phyloP scores from a whole-genome alignment of 164 flowering plant genomes.

The Litsea cubeba region DNA sequence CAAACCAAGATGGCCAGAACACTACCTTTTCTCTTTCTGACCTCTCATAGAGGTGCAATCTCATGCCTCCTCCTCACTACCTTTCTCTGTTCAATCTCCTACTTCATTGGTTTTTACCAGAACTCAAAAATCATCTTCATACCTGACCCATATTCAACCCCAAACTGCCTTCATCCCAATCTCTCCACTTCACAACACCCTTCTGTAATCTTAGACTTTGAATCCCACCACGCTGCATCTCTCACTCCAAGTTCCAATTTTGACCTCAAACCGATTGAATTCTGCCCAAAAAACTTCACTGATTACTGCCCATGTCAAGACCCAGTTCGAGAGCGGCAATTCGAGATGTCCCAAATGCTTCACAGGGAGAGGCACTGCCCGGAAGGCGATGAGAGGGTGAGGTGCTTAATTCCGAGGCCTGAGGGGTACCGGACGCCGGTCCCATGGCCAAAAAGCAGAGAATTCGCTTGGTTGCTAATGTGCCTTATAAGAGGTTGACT shows the following conservation, averaged over 20 bases:
- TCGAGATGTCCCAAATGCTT: slow-evolving; percentile 7
- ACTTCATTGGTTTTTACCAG: slow-evolving; percentile 30
- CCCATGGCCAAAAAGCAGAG: slow-evolving; percentile 52
- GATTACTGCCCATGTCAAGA: slow-evolving; percentile 59
- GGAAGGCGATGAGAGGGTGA: slow-evolving; percentile 11
- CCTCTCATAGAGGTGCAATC: slow-evolving; percentile 16
- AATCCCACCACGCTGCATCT: slow-evolving; percentile 26
- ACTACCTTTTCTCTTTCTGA: slow-evolving; percentile 3
- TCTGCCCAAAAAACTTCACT: slow-evolving; percentile 42
- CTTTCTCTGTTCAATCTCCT: slow-evolving; percentile 27
- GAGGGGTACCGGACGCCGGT: slow-evolving; percentile 39
- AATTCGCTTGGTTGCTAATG: slow-evolving; percentile 49
- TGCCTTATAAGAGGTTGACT: slow-evolving; percentile 35
- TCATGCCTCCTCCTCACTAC: slow-evolving; percentile 13
- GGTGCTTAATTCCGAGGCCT: slow-evolving; percentile 46
- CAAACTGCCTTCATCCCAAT: slow-evolving; percentile 16
- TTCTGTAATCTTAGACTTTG: slow-evolving; percentile 25
- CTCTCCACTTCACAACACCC: slow-evolving; percentile 9
- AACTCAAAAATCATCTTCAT: slow-evolving; percentile 8
- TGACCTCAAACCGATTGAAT: slow-evolving; percentile 8
- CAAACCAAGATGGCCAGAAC: slow-evolving; percentile 1
- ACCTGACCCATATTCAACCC: background rate
- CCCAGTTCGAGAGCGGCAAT: slow-evolving; percentile 24
- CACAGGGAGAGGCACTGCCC: slow-evolving; percentile 58
- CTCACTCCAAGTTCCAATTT: slow-evolving; percentile 10